Base-by-base conservation (phyloP, 768 basidiomycete species). In the Pulveroboletus sp. region DNA sequence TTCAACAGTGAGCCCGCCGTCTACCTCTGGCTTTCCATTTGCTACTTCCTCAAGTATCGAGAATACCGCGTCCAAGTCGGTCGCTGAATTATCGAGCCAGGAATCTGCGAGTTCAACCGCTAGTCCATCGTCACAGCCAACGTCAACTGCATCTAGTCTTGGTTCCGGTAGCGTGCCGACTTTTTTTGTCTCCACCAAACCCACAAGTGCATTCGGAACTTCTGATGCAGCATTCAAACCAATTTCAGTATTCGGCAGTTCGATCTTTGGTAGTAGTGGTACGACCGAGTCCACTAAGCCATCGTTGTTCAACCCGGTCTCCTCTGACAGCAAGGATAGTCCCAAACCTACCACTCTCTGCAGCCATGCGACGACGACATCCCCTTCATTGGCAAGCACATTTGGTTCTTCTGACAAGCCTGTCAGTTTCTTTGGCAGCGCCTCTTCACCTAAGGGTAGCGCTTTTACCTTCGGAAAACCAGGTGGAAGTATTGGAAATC, bases 401-500 rank as follows among this genome's bases (percentile, higher is more conserved):
- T 63, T 67, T 52, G 56, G 51, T 9, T 43, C 56, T 27, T 52
- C 63, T 14, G 56, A 64, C 51, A 54, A 66, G 59, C 46, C 63
- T 54, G 42, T 46, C 56, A 57, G 57, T 51, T 31, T 49, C 31
- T 72, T 70, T 44, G 67, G 69, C 15, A 60, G 57, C 21, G 58
- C 57, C 39, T 62, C 66, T n/a, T 54, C 53, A 10, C 54, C 62
- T 1, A 68, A 60, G 55, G 45, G 58, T 14, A 35, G 48, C 11
- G 41, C 56, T 2, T 69, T 70, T 45, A 31, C 56, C 2, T 68
- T 71, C 28, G 69, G 67, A 35, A 68, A 62, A 42, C 55, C 58
- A 31, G 68, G 48, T 12, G 80, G 80, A 46, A 80, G 73, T 56
- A 73, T 83, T 17, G 81, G 83, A 1, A 83, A 82, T 58, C 79